phyloP scores from a whole-genome alignment of 1,284 basidiomycete species.

The Moniliella sp. region DNA sequence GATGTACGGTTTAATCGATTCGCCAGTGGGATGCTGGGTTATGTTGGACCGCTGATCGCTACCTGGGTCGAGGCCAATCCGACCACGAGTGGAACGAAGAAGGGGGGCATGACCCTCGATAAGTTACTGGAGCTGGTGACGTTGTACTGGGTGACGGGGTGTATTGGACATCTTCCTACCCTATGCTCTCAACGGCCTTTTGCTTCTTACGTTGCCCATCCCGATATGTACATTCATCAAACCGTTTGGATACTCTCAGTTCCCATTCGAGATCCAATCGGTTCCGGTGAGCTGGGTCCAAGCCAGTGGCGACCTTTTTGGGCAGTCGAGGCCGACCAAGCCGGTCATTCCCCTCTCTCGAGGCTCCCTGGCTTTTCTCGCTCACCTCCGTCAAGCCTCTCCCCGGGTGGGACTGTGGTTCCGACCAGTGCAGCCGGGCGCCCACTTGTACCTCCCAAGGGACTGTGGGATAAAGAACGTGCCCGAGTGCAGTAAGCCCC shows the following conservation, averaged over 20 bases:
- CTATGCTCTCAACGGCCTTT: conserved; percentile 11
- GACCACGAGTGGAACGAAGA: background rate
- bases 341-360: conserved; percentile 21
- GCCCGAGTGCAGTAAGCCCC: too few relatives aligned
- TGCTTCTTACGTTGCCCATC: conserved; percentile 7
- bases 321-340: conserved; percentile 7
- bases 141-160: conserved; percentile 4
- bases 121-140: conserved; percentile 5
- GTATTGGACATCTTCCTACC: conserved; percentile 22
- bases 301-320: conserved; percentile 10
- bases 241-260: conserved; percentile 11
- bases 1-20: conserved; percentile 12
- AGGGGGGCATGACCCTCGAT: conserved; percentile 2
- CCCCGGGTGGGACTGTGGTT: conserved; percentile 8
- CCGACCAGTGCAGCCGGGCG: too few relatives aligned
- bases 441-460: too few relatives aligned
- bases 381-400: conserved; percentile 13
- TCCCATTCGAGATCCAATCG: conserved; percentile 16
- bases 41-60: conserved; percentile 10
- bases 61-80: background rate
- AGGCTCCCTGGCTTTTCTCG: conserved; percentile 12
- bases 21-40: conserved; percentile 16
- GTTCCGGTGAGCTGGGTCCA: conserved; percentile 9
- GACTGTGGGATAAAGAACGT: too few relatives aligned
- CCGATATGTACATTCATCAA: conserved; percentile 7